phyloP scores from a whole-genome alignment of 805 yeast species.

The Dipodascus geniculatus region DNA sequence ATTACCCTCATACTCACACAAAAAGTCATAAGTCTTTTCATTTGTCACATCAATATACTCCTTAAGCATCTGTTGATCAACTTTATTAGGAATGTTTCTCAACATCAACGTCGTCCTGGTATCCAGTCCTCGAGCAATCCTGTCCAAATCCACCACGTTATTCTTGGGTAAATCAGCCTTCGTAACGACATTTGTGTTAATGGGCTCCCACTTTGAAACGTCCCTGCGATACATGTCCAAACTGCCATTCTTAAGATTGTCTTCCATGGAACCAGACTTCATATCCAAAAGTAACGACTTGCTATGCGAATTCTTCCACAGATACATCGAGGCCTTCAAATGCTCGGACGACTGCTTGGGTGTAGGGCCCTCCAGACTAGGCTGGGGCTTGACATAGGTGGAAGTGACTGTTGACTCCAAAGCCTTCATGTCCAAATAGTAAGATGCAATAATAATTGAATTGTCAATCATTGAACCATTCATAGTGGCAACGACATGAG shows the following conservation, averaged over 20 bases:
- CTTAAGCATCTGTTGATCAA: slow-evolving; percentile 35
- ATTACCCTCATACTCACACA: slow-evolving; percentile 25
- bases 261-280: slow-evolving; percentile 1
- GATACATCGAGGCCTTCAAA: slow-evolving; percentile 1
- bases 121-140: slow-evolving; percentile 33
- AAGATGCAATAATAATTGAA: slow-evolving; percentile 16
- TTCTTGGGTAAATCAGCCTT: slow-evolving; percentile 23
- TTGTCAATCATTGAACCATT: slow-evolving; percentile 12
- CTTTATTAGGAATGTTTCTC: slow-evolving; percentile 42
- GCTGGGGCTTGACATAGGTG: neutral
- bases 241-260: slow-evolving; percentile 5
- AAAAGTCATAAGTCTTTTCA: slow-evolving; percentile 26
- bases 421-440: neutral
- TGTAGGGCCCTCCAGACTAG: neutral
- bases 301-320: slow-evolving; percentile 3
- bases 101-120: slow-evolving; percentile 40
- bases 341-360: neutral
- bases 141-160: slow-evolving; percentile 30
- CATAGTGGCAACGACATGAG: slow-evolving; percentile 18
- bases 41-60: slow-evolving; percentile 36
- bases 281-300: neutral
- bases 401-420: slow-evolving; percentile 9
- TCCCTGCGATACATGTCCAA: slow-evolving; percentile 3
- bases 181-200: slow-evolving; percentile 12
- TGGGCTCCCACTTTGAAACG: neutral